These are phyloP conservation scores for Nicotiana attenuata DNA, from an alignment of 257 asterid species.

Conservation along the genomic window DNA sequence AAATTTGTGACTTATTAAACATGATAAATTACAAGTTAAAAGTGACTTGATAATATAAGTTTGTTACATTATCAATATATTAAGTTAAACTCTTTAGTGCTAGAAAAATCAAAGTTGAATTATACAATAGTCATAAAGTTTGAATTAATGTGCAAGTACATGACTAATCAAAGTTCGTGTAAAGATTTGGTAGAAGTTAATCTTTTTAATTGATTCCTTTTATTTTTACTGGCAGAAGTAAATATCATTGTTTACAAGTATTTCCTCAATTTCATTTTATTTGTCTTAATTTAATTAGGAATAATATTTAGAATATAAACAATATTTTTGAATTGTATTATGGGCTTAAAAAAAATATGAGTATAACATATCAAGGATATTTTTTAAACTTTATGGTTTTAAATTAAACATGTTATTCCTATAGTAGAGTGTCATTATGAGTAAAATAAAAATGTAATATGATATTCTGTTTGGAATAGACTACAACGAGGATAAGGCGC, in stretches of 20 bases:
- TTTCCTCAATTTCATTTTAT: not conserved
- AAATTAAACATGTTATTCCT: not conserved
- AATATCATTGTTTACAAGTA: not conserved
- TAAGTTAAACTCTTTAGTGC: too few relatives aligned
- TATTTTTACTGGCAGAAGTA: not conserved
- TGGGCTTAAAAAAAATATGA: not conserved
- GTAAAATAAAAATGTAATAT: not conserved
- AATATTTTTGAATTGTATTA: not conserved
- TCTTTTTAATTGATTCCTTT: too few relatives aligned
- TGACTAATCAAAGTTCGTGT: not conserved
- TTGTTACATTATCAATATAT: too few relatives aligned
- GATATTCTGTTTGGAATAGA: not conserved
- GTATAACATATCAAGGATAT: not conserved
- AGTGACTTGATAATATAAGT: too few relatives aligned
- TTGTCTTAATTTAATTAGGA: not conserved
- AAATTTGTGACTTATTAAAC: too few relatives aligned
- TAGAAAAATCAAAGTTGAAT: too few relatives aligned
- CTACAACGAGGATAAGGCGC: too few relatives aligned
- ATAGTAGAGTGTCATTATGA: not conserved
- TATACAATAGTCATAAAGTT: too few relatives aligned
- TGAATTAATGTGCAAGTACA: too few relatives aligned
- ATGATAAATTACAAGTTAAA: too few relatives aligned
- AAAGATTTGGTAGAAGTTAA: too few relatives aligned
- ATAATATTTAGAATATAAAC: not conserved
- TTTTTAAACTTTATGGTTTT: not conserved